These are phyloP conservation scores for Amanita fuliginea DNA, from an alignment of 768 basidiomycete genomes.

Conservation along the genomic window DNA sequence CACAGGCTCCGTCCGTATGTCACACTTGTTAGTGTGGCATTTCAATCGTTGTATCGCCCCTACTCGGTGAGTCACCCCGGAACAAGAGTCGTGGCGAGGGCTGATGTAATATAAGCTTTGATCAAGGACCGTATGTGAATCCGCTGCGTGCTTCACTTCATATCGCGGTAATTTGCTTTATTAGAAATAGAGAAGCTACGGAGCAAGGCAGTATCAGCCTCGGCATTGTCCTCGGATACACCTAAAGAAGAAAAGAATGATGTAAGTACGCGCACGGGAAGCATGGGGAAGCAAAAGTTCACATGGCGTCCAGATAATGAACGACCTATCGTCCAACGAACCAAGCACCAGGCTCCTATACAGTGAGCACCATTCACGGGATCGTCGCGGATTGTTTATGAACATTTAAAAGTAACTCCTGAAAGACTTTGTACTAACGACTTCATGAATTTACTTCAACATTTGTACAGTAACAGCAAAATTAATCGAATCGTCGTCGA, in stretches of 20 bases:
- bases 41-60: constrained; percentile 67
- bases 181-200: constrained; percentile 57
- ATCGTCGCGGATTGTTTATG: background rate
- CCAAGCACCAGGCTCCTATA: constrained; percentile 59
- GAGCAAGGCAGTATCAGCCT: constrained; percentile 41
- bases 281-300: background rate
- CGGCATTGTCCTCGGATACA: constrained; percentile 61
- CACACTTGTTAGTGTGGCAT: constrained; percentile 40
- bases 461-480: constrained; percentile 39
- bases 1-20: background rate
- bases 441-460: constrained; percentile 38
- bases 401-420: constrained; percentile 47
- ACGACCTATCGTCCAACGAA: constrained; percentile 48
- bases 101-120: constrained; percentile 35
- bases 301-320: constrained; percentile 34
- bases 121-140: constrained; percentile 69
- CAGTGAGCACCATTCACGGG: constrained; percentile 30
- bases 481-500: constrained; percentile 73
- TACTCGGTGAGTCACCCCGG: constrained; percentile 41
- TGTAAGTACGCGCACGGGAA: constrained; percentile 21
- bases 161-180: background rate
- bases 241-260: constrained; percentile 37
- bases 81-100: background rate
- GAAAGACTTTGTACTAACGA: constrained; percentile 54
- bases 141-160: background rate